Conservation (phyloP, 192 early-diverging fungal species). For the Coemansia sp. region DNA sequence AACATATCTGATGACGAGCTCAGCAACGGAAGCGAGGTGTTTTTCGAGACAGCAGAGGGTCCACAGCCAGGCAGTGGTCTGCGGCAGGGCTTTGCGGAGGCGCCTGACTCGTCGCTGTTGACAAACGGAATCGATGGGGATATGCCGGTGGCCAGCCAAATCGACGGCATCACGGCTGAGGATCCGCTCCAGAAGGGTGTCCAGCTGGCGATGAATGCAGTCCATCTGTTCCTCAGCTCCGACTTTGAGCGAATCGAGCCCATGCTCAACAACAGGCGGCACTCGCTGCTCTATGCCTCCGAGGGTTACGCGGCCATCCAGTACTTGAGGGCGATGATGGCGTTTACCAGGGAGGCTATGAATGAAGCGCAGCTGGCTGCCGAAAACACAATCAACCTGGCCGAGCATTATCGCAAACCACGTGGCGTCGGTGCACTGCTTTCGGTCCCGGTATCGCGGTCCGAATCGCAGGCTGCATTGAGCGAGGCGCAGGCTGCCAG, state of each 20-base stretch:
- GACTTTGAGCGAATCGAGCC: constrained; percentile 65
- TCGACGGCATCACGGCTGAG: constrained; percentile 24
- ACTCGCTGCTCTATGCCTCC: constrained; percentile 67
- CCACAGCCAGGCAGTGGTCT: too few species aligned
- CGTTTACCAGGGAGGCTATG: constrained; percentile 73
- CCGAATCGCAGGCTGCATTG: constrained; percentile 49
- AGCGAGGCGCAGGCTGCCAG: constrained; percentile 18
- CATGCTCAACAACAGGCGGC: constrained; percentile 49
- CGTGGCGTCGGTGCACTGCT: constrained; percentile 34
- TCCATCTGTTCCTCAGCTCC: constrained; percentile 78
- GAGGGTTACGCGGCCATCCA: constrained; percentile 69
- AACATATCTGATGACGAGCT: neutral
- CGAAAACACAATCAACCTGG: constrained; percentile 59
- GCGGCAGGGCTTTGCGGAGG: too few species aligned
- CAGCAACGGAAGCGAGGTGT: constrained; percentile 7
- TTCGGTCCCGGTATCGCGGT: constrained; percentile 31
- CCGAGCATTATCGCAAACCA: constrained; percentile 60
- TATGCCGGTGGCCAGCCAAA: constrained; percentile 6
- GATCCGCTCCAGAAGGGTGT: constrained; percentile 56
- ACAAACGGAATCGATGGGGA: neutral
- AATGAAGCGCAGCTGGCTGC: constrained; percentile 59
- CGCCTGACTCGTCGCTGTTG: neutral
- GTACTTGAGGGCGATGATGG: constrained; percentile 67
- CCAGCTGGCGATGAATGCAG: constrained; percentile 52
- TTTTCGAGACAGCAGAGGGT: constrained; percentile 9